Percentiles rank a stretch among this genome's conserved stretches.
phyloP scores from a whole-genome alignment of 2,329 filamentous ascomycete species.

The Diaporthe citriasiana region DNA sequence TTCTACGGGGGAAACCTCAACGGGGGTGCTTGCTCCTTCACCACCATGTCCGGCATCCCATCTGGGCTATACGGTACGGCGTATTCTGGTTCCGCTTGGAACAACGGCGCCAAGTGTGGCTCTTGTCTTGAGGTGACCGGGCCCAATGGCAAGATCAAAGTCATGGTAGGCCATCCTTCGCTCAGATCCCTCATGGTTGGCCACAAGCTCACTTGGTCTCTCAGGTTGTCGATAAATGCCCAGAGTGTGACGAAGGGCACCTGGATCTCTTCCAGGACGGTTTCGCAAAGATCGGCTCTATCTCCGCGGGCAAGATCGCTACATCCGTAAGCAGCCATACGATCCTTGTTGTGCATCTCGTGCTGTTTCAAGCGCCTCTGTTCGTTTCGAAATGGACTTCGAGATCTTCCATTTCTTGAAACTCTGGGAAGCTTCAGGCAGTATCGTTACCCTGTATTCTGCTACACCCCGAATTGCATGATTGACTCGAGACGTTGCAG shows the following conservation, averaged over 20 bases:
- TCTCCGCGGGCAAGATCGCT: constrained; percentile 53
- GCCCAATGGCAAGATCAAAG: constrained; percentile 70
- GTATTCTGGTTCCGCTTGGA: constrained; percentile 71
- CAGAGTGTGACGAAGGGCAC: constrained; percentile 56
- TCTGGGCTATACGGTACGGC: constrained; percentile 72
- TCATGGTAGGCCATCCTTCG: constrained; percentile 65
- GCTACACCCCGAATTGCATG: background rate
- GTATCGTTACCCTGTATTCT: too few species aligned
- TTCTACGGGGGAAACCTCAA: constrained; percentile 69
- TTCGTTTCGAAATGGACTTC: background rate
- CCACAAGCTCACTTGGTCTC: background rate
- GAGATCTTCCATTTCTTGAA: background rate
- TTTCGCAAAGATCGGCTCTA: constrained; percentile 55
- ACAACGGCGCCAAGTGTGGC: constrained; percentile 69
- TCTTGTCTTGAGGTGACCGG: constrained; percentile 72
- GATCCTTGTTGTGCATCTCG: background rate
- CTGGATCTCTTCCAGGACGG: constrained; percentile 62
- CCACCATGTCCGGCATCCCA: constrained; percentile 70
- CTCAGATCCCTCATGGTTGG: background rate
- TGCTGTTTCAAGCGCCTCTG: background rate
- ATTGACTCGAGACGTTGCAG: background rate
- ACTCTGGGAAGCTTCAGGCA: background rate
- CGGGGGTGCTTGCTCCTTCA: constrained; percentile 75
- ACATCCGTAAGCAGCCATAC: constrained; percentile 45
- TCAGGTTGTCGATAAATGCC: constrained; percentile 62